phyloP scores from a whole-genome alignment of 441 rosid species.

The Pelargonium australe region DNA sequence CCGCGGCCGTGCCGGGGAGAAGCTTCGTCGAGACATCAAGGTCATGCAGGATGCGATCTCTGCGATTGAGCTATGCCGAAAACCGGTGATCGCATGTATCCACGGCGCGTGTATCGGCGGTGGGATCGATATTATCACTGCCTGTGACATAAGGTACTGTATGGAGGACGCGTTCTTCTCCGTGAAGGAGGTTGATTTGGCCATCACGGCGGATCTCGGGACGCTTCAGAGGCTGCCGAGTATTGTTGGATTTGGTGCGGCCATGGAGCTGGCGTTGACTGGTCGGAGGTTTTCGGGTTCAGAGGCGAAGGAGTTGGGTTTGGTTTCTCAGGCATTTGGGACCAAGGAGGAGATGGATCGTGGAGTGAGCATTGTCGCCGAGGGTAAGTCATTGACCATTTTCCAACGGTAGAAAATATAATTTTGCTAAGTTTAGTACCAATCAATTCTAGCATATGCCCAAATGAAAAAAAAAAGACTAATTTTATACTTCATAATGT shows the following conservation, averaged over 20 bases:
- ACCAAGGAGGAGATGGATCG: conserved; percentile 49
- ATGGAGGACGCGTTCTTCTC: conserved; percentile 54
- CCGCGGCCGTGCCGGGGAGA: conserved; percentile 43
- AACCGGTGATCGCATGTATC: conserved; percentile 63
- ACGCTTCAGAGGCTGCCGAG: conserved; percentile 69
- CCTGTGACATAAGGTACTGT: conserved; percentile 73
- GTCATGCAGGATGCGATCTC: conserved; percentile 59
- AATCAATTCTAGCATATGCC: no score
- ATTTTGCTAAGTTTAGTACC: no score
- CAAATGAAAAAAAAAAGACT: no score
- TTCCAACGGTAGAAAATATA: background rate
- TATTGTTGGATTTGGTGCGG: conserved; percentile 60
- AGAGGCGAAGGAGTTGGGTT: conserved; percentile 68
- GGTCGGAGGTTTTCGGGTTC: conserved; percentile 52
- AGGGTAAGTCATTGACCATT: conserved; percentile 38
- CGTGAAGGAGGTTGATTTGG: conserved; percentile 76
- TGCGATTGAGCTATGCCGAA: conserved; percentile 64
- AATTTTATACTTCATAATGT: no score
- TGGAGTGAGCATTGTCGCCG: conserved; percentile 44
- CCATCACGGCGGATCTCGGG: conserved; percentile 74
- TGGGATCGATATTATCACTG: conserved; percentile 54
- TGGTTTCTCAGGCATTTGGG: conserved; percentile 60
- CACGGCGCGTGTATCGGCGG: conserved; percentile 76
- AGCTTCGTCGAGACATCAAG: conserved; percentile 44
- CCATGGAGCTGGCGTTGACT: conserved; percentile 69